phyloP scores from a whole-genome alignment of 2,329 filamentous ascomycete species.

The Clathrospora elynae region DNA sequence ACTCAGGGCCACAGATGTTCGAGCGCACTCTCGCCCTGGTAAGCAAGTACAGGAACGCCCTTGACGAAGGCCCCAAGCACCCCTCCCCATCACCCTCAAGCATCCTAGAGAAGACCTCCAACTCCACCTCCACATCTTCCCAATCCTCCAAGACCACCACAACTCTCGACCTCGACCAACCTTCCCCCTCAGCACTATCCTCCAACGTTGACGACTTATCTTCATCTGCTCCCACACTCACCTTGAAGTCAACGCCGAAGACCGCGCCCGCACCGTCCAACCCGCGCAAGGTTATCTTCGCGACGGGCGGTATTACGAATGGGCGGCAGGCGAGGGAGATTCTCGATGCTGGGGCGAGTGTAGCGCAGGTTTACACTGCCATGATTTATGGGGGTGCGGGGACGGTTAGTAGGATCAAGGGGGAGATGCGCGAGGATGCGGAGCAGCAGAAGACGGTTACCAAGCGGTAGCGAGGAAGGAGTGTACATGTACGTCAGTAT shows the following conservation, averaged over 20 bases:
- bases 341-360: conserved; percentile 84
- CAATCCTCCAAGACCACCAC: conserved; percentile 19
- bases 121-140: conserved; percentile 6
- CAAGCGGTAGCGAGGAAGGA: conserved; percentile 12
- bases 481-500: not conserved
- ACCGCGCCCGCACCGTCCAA: conserved; percentile 31
- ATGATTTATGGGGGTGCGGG: conserved; percentile 67
- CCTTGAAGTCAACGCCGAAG: conserved; percentile 22
- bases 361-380: conserved; percentile 90
- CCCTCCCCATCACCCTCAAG: conserved; percentile 17
- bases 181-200: conserved; percentile 23
- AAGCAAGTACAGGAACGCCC: conserved; percentile 68
- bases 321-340: conserved; percentile 82
- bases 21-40: conserved; percentile 79
- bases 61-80: conserved; percentile 53
- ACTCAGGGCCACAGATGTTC: conserved; percentile 89
- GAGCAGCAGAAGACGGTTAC: conserved; percentile 30
- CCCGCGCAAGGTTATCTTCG: conserved; percentile 80
- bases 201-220: conserved; percentile 40
- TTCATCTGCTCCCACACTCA: conserved; percentile 36
- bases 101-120: conserved; percentile 24
- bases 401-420: conserved; percentile 61
- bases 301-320: conserved; percentile 89
- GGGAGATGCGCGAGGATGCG: conserved; percentile 54
- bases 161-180: conserved; percentile 27